phyloP scores from a whole-genome alignment of 495 filamentous ascomycete genomes.

The Talaromyces wortmannii region DNA sequence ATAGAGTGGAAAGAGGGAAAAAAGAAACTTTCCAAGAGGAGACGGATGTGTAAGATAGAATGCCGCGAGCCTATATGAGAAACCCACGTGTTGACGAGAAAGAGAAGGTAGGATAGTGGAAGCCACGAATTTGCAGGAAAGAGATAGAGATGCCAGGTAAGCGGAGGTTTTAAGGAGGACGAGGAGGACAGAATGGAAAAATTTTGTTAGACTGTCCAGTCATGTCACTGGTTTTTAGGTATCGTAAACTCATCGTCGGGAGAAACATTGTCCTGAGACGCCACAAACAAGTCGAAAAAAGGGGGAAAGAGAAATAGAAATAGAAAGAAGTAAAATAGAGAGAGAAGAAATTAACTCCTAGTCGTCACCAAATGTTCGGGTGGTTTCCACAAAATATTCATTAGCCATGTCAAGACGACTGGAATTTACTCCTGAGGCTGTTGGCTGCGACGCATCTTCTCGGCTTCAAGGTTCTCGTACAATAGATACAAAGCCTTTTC shows the following conservation, averaged over 20 bases:
- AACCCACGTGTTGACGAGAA: no score
- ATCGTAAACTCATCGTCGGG: not conserved
- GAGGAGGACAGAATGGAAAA: not conserved
- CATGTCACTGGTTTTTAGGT: not conserved
- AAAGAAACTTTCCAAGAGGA: no score
- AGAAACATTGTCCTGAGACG: not conserved
- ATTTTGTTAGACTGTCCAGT: no score
- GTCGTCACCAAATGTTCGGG: not conserved
- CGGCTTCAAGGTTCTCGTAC: slow-evolving; percentile 97
- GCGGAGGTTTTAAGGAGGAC: not conserved
- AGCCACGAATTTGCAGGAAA: no score
- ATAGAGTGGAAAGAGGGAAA: no score
- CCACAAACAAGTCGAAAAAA: slow-evolving; percentile 8
- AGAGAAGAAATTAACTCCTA: not conserved
- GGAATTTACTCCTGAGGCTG: slow-evolving; percentile 56
- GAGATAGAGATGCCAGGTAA: not conserved
- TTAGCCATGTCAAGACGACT: not conserved
- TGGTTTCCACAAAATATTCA: not conserved
- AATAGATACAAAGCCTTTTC: slow-evolving; percentile 93
- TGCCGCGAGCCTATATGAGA: no score
- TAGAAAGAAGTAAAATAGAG: not conserved
- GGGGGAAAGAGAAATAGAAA: slow-evolving; percentile 8
- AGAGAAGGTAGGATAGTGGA: no score
- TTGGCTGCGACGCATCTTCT: slow-evolving; percentile 94
- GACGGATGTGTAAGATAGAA: no score